These are phyloP conservation scores for Chlamydomonas schloesseri DNA, from an alignment of 139 green algal genomes.

Conservation along the genomic window DNA sequence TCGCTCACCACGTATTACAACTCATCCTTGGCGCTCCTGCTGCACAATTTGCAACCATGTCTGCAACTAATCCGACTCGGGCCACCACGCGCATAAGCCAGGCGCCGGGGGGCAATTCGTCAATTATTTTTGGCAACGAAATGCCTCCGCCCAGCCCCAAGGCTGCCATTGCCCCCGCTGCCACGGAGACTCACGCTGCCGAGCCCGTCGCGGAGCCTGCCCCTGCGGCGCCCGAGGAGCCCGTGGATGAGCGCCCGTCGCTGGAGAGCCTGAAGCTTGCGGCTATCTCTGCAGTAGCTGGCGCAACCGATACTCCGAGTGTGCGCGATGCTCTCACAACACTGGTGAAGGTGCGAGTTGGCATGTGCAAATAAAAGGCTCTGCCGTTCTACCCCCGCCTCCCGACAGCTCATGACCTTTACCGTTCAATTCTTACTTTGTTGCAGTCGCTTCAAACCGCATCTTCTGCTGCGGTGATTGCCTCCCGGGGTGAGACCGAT, in stretches of 20 bases:
- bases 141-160: not conserved
- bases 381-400: no score
- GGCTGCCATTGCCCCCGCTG: not conserved
- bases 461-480: not conserved
- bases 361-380: no score
- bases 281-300: not conserved
- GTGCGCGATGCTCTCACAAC: not conserved
- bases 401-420: not conserved
- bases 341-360: not conserved
- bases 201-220: not conserved
- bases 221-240: not conserved
- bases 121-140: not conserved
- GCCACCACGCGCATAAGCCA: not conserved
- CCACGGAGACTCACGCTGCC: not conserved
- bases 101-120: not conserved
- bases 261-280: constrained; percentile 30
- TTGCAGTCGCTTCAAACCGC: constrained; percentile 14
- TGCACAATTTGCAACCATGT: no score
- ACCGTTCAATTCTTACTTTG: not conserved
- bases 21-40: not conserved
- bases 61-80: no score
- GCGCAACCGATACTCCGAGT: not conserved
- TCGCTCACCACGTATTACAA: no score
- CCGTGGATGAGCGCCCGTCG: not conserved
- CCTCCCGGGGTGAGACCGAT: no score